Evolutionary conservation across 2,329 filamentous ascomycete genomes (phyloP).

Genomic region (Fusarium subtropicale): DNA sequence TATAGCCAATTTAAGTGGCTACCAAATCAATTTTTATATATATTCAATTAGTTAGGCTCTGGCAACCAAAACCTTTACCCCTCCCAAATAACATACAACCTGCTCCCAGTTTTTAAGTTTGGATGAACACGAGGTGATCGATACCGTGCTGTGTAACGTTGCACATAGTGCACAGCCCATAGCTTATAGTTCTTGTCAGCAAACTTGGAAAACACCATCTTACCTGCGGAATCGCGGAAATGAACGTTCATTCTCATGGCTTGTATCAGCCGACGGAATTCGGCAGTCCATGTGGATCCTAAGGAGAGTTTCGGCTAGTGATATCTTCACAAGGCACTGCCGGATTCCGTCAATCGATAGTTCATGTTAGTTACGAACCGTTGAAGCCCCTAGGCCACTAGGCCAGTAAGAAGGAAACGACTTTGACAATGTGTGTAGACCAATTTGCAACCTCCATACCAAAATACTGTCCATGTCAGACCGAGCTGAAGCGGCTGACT

Average conservation of each 20-base stretch:
- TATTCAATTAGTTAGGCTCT: too few species aligned
- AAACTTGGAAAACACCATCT: not conserved
- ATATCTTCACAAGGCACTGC: not conserved
- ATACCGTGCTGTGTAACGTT: not conserved
- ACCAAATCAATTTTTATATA: too few species aligned
- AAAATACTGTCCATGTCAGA: not conserved
- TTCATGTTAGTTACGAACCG: not conserved
- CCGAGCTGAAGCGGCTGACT: not conserved
- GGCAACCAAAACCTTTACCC: too few species aligned
- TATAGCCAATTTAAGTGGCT: too few species aligned
- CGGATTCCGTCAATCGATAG: not conserved
- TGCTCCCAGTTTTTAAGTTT: not conserved
- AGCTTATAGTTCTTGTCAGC: not conserved
- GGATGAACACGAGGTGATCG: not conserved
- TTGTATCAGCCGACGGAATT: not conserved
- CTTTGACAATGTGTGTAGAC: too few species aligned
- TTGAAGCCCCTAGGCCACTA: not conserved
- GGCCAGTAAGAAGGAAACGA: too few species aligned
- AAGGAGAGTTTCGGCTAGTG: not conserved
- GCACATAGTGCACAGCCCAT: not conserved
- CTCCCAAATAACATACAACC: not conserved
- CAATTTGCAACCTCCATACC: not conserved
- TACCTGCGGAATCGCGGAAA: not conserved
- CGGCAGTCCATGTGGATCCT: not conserved
- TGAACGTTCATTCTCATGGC: not conserved